These are phyloP conservation scores for Oxyria digyna DNA, from an alignment of 148 eudicot species.

Conservation along the genomic window DNA sequence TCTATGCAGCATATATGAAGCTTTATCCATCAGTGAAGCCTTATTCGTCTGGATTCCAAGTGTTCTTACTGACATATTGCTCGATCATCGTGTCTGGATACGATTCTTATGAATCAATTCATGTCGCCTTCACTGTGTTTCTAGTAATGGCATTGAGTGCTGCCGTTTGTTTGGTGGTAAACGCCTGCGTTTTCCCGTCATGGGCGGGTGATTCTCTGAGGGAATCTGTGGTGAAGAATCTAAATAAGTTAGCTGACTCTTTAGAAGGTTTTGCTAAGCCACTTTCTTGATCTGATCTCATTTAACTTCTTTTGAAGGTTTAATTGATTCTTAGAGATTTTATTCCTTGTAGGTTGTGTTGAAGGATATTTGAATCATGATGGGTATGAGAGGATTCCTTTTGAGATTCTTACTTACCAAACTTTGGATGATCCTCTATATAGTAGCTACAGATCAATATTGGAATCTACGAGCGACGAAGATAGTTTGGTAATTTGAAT, in stretches of 20 bases:
- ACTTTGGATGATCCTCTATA: constrained; percentile 46
- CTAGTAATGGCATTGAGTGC: constrained; percentile 8
- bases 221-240: constrained; percentile 7
- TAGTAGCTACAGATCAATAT: constrained; percentile 46
- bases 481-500: constrained; percentile 24
- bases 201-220: constrained; percentile 14
- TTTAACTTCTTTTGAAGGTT: background rate
- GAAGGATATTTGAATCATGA: constrained; percentile 32
- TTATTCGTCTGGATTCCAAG: constrained; percentile 6
- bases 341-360: constrained; percentile 29
- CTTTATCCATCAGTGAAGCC: constrained; percentile 13
- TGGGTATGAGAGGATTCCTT: constrained; percentile 44
- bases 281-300: background rate
- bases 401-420: constrained; percentile 42
- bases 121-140: constrained; percentile 4
- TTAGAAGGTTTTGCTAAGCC: constrained; percentile 10
- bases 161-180: constrained; percentile 7
- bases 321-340: background rate
- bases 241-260: constrained; percentile 8
- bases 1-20: constrained; percentile 9
- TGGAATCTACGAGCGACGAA: constrained; percentile 52
- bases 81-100: constrained; percentile 5
- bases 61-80: constrained; percentile 11
- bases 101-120: background rate
- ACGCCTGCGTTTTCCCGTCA: constrained; percentile 11